These are phyloP conservation scores for Mycena venus DNA, from an alignment of 768 basidiomycete genomes.

Conservation along the genomic window DNA sequence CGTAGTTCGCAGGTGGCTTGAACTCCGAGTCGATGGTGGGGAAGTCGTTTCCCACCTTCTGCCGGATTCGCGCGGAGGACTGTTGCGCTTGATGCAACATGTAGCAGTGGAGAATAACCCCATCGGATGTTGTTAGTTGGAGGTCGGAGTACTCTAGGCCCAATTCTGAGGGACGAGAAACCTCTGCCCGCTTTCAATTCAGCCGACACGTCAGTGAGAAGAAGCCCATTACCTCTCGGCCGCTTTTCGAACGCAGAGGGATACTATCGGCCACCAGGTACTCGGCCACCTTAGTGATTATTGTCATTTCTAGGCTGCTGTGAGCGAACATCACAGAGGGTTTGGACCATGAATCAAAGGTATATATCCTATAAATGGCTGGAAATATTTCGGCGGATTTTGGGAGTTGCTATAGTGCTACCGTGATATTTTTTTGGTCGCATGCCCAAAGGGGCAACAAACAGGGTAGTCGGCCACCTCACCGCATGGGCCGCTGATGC, in stretches of 20 bases:
- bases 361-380: no score
- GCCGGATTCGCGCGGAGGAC: background rate
- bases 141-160: slow-evolving; percentile 18
- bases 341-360: no score
- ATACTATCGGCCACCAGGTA: no score
- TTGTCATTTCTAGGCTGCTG: no score
- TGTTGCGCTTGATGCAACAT: slow-evolving; percentile 5
- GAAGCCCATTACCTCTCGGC: slow-evolving; percentile 15
- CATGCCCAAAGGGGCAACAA: no score
- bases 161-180: slow-evolving; percentile 5
- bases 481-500: no score
- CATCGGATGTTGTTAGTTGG: slow-evolving; percentile 22
- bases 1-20: slow-evolving; percentile 2
- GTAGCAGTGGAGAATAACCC: slow-evolving; percentile 25
- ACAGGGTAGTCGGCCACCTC: no score
- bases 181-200: background rate
- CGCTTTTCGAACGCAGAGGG: slow-evolving; percentile 33
- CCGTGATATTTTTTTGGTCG: no score
- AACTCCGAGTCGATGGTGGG: background rate
- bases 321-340: no score
- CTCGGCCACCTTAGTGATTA: no score
- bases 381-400: no score
- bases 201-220: background rate
- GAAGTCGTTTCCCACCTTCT: background rate
- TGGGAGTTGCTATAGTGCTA: no score